Evolutionary conservation across 805 yeast species (phyloP).

Genomic region (Metschnikowia koreensis): DNA sequence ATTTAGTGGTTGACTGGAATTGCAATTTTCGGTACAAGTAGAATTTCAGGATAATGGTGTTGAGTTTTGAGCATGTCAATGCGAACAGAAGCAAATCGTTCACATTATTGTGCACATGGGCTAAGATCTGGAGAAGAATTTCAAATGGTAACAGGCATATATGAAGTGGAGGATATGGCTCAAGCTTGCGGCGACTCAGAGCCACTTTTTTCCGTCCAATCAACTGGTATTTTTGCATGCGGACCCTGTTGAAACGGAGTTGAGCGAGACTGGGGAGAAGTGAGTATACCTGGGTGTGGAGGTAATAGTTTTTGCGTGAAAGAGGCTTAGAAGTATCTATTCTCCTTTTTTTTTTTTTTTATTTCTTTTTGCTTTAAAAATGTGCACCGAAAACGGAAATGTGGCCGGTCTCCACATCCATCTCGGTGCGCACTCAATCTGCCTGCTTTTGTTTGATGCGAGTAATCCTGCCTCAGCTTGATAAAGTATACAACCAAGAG

Average conservation of each 20-base stretch:
- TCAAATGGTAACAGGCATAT: conserved; percentile 45
- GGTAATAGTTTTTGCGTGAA: not conserved
- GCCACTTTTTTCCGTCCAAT: conserved; percentile 36
- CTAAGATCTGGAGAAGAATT: conserved; percentile 35
- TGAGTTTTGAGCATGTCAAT: conserved; percentile 36
- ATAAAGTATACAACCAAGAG: too few species aligned
- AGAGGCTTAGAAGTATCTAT: not conserved
- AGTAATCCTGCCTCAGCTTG: too few species aligned
- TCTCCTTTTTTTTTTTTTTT: not conserved
- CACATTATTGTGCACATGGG: conserved; percentile 21
- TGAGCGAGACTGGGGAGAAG: not conserved
- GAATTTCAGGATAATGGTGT: conserved; percentile 33
- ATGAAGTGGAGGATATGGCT: conserved; percentile 29
- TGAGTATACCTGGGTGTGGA: not conserved
- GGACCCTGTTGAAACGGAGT: not conserved
- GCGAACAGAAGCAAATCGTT: conserved; percentile 21
- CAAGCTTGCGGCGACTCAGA: conserved; percentile 6
- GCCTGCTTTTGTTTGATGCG: not conserved
- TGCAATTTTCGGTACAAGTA: conserved; percentile 36
- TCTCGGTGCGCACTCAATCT: not conserved
- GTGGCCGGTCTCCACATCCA: not conserved
- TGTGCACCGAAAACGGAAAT: not conserved
- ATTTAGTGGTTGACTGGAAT: conserved; percentile 26
- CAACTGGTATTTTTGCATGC: conserved; percentile 41
- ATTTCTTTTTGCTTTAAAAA: too few species aligned